Percentiles rank a stretch among this genome's conserved stretches.
These are phyloP conservation scores for Penicillium sp. DNA, from an alignment of 2,329 filamentous ascomycete genomes.

Conservation along the genomic window DNA sequence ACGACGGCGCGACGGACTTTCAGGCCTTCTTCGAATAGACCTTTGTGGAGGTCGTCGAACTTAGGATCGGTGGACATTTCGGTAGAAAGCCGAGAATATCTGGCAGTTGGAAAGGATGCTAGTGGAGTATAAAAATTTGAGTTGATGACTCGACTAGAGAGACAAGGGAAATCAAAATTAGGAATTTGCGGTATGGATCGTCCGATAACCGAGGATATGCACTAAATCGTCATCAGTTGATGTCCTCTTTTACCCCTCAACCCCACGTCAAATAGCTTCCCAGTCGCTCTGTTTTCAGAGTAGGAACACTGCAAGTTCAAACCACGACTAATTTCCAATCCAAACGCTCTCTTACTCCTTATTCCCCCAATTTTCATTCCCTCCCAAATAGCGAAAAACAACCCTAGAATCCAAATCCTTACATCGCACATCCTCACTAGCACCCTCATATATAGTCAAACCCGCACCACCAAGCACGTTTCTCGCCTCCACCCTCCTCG, in stretches of 20 bases:
- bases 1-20: slow-evolving; percentile 61
- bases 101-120: background rate
- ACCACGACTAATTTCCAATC: no score
- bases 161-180: no score
- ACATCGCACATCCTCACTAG: slow-evolving; percentile 54
- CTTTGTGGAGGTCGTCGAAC: slow-evolving; percentile 50
- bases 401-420: slow-evolving; percentile 59
- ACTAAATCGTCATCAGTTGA: background rate
- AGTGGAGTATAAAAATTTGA: background rate
- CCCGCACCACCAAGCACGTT: slow-evolving; percentile 54
- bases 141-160: background rate
- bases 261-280: no score
- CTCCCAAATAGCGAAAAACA: slow-evolving; percentile 58
- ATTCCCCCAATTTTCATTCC: slow-evolving; percentile 52
- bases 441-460: slow-evolving; percentile 53
- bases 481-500: slow-evolving; percentile 52
- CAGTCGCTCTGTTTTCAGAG: no score
- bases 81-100: background rate
- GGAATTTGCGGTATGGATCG: background rate
- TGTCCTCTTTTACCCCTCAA: background rate
- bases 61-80: slow-evolving; percentile 36
- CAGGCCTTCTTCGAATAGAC: slow-evolving; percentile 62
- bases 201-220: background rate
- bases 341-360: background rate
- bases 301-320: no score